Evolutionary conservation across 2,329 filamentous ascomycete species (phyloP), one percentile per base, ranked within the genome.

Genomic region (Talaromyces sp.): DNA sequence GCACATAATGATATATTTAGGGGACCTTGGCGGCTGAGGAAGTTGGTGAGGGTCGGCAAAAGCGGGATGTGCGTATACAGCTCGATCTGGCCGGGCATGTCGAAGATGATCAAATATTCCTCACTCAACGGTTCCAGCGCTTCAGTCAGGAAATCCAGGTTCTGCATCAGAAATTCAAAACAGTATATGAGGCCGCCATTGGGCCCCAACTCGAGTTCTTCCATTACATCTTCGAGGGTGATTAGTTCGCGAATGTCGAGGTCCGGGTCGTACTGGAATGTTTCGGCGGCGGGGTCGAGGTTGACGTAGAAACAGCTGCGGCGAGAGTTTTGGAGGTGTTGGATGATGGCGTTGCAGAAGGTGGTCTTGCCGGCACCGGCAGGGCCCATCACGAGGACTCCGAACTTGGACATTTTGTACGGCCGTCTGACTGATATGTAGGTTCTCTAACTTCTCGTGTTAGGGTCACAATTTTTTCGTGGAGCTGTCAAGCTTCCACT

Each of bases 81-180:
- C 81, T 99, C 95, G 78, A 99, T 98, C 82, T 99, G 95, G 65
- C 95, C 95, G 0, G 95, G 95, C 91, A 98, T 97, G 80, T 99
- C 95, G 80, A 99, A 93, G 68, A 99, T 91, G 78, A 98, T 96
- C 68, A 99, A 86, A 78, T 97, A 97, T 73, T 98, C 95, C 73
- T 99, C 95, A 10, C 92, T 94, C 64, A 96, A 83, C 49, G 88
- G 86, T 72, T 96, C 92, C 64, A 97, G 87, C 19, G 90, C 88
- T 68, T 96, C 90, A 56, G 90, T 91, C 59, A 97, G 82, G 79
- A 95, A 97, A 80, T 97, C 93, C 68, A 97, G 88, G 75, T 97
- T 97, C 77, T 97, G 91, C 76, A 97, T 88, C 54, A 97, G 86
- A 76, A 96, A 97, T 79, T 97, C 93, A 80, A 97, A 97, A 81